Percentiles rank a stretch among this genome's conserved stretches.
phyloP scores from a whole-genome alignment of 805 yeast species.

The Ogataea henricii region DNA sequence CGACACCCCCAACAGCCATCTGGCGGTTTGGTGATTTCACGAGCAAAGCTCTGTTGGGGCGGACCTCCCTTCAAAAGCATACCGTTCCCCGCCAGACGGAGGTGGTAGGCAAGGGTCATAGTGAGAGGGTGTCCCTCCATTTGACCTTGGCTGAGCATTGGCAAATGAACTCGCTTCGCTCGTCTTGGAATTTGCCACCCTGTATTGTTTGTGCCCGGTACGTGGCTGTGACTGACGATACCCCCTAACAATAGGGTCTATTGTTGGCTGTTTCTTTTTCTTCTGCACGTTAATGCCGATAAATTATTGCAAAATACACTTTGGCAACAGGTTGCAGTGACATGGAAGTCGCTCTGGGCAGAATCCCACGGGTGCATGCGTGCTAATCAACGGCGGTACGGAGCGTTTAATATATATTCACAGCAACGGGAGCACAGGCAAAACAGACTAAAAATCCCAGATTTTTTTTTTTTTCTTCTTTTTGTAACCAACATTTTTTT shows the following conservation, averaged over 20 bases:
- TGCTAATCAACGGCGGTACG: neutral
- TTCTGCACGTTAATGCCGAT: constrained; percentile 18
- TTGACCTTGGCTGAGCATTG: too few relatives aligned
- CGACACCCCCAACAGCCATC: neutral
- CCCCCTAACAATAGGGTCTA: constrained; percentile 2
- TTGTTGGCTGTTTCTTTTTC: neutral
- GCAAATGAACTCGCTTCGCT: neutral
- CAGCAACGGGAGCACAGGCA: neutral
- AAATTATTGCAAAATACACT: constrained; percentile 4
- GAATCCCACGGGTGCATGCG: neutral
- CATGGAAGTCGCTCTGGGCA: constrained; percentile 1
- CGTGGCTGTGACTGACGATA: neutral
- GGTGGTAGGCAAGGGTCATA: too few relatives aligned
- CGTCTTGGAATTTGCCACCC: neutral
- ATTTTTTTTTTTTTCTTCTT: neutral
- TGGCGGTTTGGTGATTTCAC: too few relatives aligned
- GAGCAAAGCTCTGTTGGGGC: too few relatives aligned
- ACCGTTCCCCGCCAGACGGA: too few relatives aligned
- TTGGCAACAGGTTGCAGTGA: constrained; percentile 2
- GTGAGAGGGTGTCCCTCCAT: too few relatives aligned
- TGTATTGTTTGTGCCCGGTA: constrained; percentile 2
- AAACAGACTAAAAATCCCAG: too few relatives aligned
- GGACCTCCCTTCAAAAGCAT: too few relatives aligned
- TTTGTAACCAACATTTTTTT: neutral
- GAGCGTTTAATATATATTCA: neutral